phyloP scores from a whole-genome alignment of 108 stramenopile genomes.

The Ochromonas danica region DNA sequence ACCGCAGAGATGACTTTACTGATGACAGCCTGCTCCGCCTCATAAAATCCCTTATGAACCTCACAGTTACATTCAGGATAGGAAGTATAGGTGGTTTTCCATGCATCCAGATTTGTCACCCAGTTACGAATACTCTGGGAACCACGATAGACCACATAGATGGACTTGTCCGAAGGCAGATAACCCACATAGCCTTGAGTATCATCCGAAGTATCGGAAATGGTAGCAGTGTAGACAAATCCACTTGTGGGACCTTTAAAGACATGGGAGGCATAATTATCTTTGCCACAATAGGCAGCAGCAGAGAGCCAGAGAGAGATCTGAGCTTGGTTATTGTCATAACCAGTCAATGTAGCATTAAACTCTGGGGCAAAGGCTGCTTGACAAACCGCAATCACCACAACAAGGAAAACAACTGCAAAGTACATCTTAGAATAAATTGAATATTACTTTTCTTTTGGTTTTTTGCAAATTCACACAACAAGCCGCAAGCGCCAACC shows the following conservation, averaged over 20 bases:
- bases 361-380: no score
- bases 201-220: background rate
- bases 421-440: no score
- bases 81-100: slow-evolving; percentile 10
- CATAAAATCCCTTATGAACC: slow-evolving; percentile 34
- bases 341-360: background rate
- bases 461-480: no score
- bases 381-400: no score
- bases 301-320: background rate
- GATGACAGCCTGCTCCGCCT: slow-evolving; percentile 1
- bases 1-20: background rate
- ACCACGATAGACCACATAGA: slow-evolving; percentile 24
- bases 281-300: slow-evolving; percentile 25
- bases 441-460: no score
- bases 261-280: background rate
- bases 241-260: slow-evolving; percentile 23
- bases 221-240: background rate
- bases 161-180: background rate
- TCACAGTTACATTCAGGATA: slow-evolving; percentile 8
- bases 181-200: slow-evolving; percentile 5
- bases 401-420: no score
- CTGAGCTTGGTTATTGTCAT: background rate
- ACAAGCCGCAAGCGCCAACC: no score
- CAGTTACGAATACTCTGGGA: slow-evolving; percentile 18
- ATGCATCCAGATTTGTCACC: slow-evolving; percentile 28